Conservation (phyloP, 768 basidiomycete genomes). For the Naganishia vaughanmartiniae region DNA sequence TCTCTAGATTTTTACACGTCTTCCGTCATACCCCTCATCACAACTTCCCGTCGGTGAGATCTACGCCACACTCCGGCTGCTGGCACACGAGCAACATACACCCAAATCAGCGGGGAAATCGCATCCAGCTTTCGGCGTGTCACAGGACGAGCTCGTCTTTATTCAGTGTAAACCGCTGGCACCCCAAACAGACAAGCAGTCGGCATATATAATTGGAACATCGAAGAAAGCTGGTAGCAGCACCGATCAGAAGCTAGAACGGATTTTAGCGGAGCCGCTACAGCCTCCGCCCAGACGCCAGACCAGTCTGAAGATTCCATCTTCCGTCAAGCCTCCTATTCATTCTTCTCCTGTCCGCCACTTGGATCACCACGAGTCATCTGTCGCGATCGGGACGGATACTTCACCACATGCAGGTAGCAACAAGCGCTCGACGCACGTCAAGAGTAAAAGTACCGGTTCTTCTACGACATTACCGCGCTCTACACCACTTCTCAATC, state of each 20-base stretch:
- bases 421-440: not conserved
- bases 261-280: not conserved
- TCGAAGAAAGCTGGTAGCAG: not conserved
- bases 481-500: constrained; percentile 15
- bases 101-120: not conserved
- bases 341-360: not conserved
- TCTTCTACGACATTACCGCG: not conserved
- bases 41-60: constrained; percentile 16
- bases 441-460: constrained; percentile 14
- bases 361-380: not conserved
- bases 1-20: not conserved
- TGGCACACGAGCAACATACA: constrained; percentile 2
- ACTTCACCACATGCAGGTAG: not conserved
- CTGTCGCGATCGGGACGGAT: not conserved
- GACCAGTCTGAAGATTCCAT: not conserved
- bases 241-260: not conserved
- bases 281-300: constrained; percentile 13
- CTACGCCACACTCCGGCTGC: constrained; percentile 8
- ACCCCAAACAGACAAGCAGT: too few species aligned
- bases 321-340: not conserved
- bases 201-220: not conserved
- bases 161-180: constrained; percentile 2
- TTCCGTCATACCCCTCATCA: constrained; percentile 8
- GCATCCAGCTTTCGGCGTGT: not conserved
- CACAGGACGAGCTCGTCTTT: constrained; percentile 10